Conservation (phyloP, 495 filamentous ascomycete species). For the Tuber magnatum region DNA sequence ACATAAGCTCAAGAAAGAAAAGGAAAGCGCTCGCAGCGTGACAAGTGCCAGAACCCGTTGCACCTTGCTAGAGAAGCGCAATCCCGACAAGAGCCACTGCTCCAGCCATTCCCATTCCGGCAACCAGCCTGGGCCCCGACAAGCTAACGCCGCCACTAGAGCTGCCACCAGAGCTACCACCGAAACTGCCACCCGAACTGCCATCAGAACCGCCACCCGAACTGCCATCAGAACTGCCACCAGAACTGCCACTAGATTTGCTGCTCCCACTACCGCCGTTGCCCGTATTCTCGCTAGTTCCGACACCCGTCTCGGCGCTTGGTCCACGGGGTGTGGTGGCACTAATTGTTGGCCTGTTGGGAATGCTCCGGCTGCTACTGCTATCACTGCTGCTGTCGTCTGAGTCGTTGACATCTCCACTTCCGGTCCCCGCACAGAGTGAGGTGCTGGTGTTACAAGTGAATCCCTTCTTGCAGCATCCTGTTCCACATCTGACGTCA, state of each 20-base stretch:
- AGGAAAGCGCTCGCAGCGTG: neutral
- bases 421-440: neutral
- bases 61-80: neutral
- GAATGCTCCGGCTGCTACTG: too few species aligned
- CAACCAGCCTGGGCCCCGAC: neutral
- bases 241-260: too few species aligned
- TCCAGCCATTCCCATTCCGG: neutral
- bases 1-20: neutral
- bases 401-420: neutral
- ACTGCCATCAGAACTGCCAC: too few species aligned
- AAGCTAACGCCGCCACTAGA: too few species aligned
- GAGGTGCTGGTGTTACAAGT: neutral
- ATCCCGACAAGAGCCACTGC: neutral
- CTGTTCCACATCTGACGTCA: neutral
- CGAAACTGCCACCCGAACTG: too few species aligned
- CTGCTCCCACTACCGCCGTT: too few species aligned
- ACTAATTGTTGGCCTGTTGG: too few species aligned
- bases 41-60: neutral
- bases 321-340: neutral
- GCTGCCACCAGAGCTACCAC: too few species aligned
- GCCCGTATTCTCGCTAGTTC: neutral
- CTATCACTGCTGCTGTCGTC: neutral
- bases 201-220: too few species aligned
- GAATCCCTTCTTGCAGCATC: neutral
- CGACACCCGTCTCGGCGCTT: neutral